A percentile compares a stretch with the other conserved stretches of the same genome.
Evolutionary conservation across 768 basidiomycete genomes (phyloP).

Genomic region (Fomitopsis pulvina): DNA sequence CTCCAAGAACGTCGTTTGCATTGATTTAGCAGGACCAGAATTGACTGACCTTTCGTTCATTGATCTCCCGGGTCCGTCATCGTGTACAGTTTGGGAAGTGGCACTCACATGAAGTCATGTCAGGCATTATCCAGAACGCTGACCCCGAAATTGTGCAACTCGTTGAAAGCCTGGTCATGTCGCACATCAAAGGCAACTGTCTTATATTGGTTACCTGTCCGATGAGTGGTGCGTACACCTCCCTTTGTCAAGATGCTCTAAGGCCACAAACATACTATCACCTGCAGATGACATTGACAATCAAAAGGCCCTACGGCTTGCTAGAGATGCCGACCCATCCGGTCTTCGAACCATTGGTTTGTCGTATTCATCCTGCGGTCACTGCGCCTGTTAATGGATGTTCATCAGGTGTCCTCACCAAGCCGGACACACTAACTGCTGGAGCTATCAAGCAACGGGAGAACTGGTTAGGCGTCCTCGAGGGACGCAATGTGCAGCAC

Average conservation of each 20-base stretch:
- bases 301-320: slow-evolving; percentile 45
- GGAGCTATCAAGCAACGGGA: slow-evolving; percentile 29
- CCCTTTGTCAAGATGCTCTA: background rate
- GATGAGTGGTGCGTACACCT: slow-evolving; percentile 39
- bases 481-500: slow-evolving; percentile 34
- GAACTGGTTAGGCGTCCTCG: slow-evolving; percentile 43
- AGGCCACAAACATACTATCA: background rate
- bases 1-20: slow-evolving; percentile 22
- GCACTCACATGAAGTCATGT: background rate
- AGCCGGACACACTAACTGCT: slow-evolving; percentile 41
- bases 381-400: background rate
- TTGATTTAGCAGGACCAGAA: slow-evolving; percentile 20
- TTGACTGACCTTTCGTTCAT: slow-evolving; percentile 22
- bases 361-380: background rate
- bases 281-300: slow-evolving; percentile 52
- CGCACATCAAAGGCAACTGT: slow-evolving; percentile 43
- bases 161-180: slow-evolving; percentile 42
- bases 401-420: slow-evolving; percentile 46
- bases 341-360: slow-evolving; percentile 48
- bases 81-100: background rate
- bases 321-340: slow-evolving; percentile 36
- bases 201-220: slow-evolving; percentile 49
- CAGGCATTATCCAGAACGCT: slow-evolving; percentile 46
- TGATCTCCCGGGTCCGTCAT: slow-evolving; percentile 19
- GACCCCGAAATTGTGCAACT: slow-evolving; percentile 35